Conservation (phyloP, 2,329 filamentous ascomycete genomes). For the Metarhizium humberi region DNA sequence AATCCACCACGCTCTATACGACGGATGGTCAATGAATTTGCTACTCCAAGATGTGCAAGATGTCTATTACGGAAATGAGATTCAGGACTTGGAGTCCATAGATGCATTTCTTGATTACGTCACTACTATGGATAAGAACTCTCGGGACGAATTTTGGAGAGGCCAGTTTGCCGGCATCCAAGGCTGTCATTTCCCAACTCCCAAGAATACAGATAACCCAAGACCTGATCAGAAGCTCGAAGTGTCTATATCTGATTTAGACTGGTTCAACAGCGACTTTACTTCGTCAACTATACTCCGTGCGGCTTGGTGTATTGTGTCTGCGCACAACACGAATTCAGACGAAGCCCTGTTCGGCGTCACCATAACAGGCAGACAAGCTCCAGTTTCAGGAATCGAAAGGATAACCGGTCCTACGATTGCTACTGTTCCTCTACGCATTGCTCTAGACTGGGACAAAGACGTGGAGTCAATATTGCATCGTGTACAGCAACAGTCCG, state of each 20-base stretch:
- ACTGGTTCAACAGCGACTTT: slow-evolving; percentile 9
- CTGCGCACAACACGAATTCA: slow-evolving; percentile 24
- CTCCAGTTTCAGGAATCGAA: slow-evolving; percentile 14
- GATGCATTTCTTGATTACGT: slow-evolving; percentile 33
- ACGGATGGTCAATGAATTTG: slow-evolving; percentile 41
- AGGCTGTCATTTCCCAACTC: slow-evolving; percentile 5
- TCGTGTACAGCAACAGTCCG: slow-evolving; percentile 14
- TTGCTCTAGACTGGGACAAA: slow-evolving; percentile 4
- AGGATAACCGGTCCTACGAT: slow-evolving; percentile 17
- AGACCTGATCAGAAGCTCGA: slow-evolving; percentile 2
- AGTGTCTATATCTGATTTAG: background rate
- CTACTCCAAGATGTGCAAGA: slow-evolving; percentile 9
- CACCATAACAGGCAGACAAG: slow-evolving; percentile 16
- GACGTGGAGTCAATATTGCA: slow-evolving; percentile 3
- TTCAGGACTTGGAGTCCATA: slow-evolving; percentile 12
- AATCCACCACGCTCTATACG: slow-evolving; percentile 35
- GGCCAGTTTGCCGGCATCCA: slow-evolving; percentile 22
- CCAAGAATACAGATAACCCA: slow-evolving; percentile 1
- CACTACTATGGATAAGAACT: slow-evolving; percentile 16
- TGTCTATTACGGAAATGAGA: slow-evolving; percentile 7
- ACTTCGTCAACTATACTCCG: slow-evolving; percentile 14
- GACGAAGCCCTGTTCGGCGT: slow-evolving; percentile 20
- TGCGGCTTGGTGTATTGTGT: slow-evolving; percentile 22
- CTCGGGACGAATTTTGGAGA: slow-evolving; percentile 28
- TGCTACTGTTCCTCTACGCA: slow-evolving; percentile 14